Conservation (phyloP, 306 rosid species). For the Quercus alba region DNA sequence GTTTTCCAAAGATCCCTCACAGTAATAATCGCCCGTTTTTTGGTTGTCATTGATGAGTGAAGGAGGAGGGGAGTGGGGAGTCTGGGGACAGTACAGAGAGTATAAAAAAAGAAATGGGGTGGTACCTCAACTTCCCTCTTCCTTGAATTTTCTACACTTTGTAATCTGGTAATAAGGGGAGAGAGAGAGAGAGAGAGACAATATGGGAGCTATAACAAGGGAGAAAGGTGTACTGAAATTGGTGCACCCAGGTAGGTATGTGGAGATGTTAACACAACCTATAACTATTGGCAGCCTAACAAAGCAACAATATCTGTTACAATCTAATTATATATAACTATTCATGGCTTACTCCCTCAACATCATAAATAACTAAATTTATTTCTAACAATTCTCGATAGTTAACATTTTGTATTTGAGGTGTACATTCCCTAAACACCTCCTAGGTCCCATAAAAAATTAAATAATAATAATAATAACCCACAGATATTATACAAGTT, state of each 20-base stretch:
- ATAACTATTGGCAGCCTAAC: slow-evolving; percentile 1
- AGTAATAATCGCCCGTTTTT: background rate
- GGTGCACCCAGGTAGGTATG: slow-evolving; percentile 50
- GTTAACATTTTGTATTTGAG: background rate
- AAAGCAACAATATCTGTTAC: no score
- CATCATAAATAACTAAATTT: background rate
- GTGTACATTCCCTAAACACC: background rate
- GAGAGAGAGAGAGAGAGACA: background rate
- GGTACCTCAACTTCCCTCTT: slow-evolving; percentile 16
- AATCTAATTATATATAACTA: background rate
- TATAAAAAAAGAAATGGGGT: background rate
- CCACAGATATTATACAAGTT: background rate
- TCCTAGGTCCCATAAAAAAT: background rate
- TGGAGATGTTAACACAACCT: slow-evolving; percentile 49
- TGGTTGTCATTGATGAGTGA: slow-evolving; percentile 9
- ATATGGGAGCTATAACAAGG: slow-evolving; percentile 24
- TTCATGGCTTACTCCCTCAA: background rate
- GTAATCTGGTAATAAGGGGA: background rate
- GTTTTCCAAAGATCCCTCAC: slow-evolving; percentile 30
- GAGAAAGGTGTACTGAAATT: slow-evolving; percentile 49
- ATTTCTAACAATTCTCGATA: background rate
- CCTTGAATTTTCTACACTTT: slow-evolving; percentile 1
- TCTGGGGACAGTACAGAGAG: slow-evolving; percentile 9
- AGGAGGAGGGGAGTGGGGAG: no score
- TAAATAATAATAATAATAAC: background rate